Base-by-base conservation (phyloP, 441 rosid genomes). In the Mallotus repandus region DNA sequence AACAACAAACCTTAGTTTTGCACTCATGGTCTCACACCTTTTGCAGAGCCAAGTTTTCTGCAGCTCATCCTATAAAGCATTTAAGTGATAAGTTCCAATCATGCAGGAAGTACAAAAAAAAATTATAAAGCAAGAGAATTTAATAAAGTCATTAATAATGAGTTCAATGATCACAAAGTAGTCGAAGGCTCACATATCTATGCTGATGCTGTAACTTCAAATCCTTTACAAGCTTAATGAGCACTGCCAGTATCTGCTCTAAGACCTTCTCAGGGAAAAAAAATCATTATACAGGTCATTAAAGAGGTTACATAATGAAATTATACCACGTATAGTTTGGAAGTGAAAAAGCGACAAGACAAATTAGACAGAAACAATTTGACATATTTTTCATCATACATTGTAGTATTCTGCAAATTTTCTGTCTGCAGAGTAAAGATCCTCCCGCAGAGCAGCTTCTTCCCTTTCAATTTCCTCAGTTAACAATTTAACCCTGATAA, bases 11-110 rank as follows among this genome's bases (percentile, higher is more conserved):
- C 99, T 91, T 79, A 93, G 62, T 82, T 96, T 96, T 66, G 97
- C 98, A 59, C 82, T 88, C 98, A 96, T 93, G 73, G 98, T 93
- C 85, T 90, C 98, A 71, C 99, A 96, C 79, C 94, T 88, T 82
- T 93, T 93, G 83, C 94, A 90, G 64, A 93, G 80, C 98, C 96
- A 96, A 25, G 92, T 90, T 78, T 93, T 91, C 73, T 93, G 97
- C 72, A 91, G 83, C 65, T 96, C 96, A 86, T 96, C 97, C 98
- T 91, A 74, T 38, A 76, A 69, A 69, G 45, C 16, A 65, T 73
- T 21, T 32, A 8, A 75, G 54, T 69, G 66, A 64, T 67, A 62
- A 57, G 69, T 14, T 69, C 35, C 29, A 22, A 68, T 63, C 66
- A 32, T 72, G 62, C 43, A 54, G 56, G n/a, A 52, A 73, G 60